These are phyloP conservation scores for Aureobasidium namibiae DNA, from an alignment of 2,329 filamentous ascomycete species.

Conservation along the genomic window DNA sequence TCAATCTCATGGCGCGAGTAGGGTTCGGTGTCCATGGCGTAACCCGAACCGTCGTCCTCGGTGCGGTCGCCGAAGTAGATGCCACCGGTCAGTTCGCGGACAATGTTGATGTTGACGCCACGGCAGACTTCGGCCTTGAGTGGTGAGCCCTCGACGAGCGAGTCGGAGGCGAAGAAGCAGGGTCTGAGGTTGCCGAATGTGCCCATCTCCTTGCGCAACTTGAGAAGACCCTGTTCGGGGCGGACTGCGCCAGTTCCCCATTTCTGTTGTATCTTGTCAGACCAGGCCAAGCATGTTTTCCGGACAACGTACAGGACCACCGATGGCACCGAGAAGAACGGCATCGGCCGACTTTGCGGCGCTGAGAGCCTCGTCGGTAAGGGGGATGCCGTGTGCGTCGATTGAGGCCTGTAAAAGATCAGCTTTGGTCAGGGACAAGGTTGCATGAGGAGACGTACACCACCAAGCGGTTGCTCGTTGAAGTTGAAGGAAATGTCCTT, in stretches of 20 bases:
- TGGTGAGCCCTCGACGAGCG: constrained; percentile 74
- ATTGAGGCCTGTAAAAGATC: constrained; percentile 64
- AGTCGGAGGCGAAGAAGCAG: constrained; percentile 88
- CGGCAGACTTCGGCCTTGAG: constrained; percentile 79
- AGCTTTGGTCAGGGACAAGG: neutral
- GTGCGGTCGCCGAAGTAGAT: constrained; percentile 92
- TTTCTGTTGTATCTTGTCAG: constrained; percentile 44
- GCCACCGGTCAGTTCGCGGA: constrained; percentile 84
- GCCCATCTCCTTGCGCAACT: constrained; percentile 84
- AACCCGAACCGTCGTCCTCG: constrained; percentile 67
- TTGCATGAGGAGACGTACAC: constrained; percentile 46
- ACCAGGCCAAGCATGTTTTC: neutral
- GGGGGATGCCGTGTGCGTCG: constrained; percentile 65
- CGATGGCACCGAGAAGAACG: constrained; percentile 86
- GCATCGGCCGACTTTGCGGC: constrained; percentile 82
- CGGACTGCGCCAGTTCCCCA: constrained; percentile 86
- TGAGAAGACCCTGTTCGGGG: constrained; percentile 85
- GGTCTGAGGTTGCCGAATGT: constrained; percentile 94
- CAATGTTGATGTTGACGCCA: constrained; percentile 84
- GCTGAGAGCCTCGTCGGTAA: constrained; percentile 74
- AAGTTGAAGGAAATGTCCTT: constrained; percentile 77
- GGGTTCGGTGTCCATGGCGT: constrained; percentile 75
- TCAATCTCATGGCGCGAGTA: constrained; percentile 82
- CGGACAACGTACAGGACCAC: constrained; percentile 59
- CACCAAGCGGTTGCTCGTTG: constrained; percentile 81